Base-by-base conservation (phyloP, 2,329 filamentous ascomycete genomes). In the Elsinoe australis region DNA sequence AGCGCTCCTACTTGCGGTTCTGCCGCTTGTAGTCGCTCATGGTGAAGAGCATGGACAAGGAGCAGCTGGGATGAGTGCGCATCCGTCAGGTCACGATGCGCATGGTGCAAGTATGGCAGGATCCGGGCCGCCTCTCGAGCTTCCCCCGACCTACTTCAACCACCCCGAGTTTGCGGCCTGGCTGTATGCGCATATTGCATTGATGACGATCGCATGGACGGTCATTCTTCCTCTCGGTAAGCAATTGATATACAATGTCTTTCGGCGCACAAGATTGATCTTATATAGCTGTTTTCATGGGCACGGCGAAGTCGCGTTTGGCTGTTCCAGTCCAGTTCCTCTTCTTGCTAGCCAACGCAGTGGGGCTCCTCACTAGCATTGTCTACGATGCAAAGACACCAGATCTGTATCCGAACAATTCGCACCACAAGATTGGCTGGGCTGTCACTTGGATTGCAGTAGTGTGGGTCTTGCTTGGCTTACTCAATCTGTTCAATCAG, bases 391-490 rank as follows among this genome's bases (percentile, higher is more conserved):
- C 76, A 50, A 80, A 77, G 54, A 94, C 87, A 0, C 87, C 88
- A 1, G 86, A 95, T 60, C 70, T 95, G 17, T 95, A 95, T 62
- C 80, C 81, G 24, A 82, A 85, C 61, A 94, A 94, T 61, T 78
- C 83, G n/a, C 89, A 95, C 64, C 82, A 88, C 69, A 88, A 85
- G 64, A 75, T 90, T 34, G 88, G 88, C 48, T 96, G 90, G 90
- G 72, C 86, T 33, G 74, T 83, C 22, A 90, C 84, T 2, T 84
- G 79, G 72, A 71, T 89, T 3, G 73, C 85, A 8, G 73, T 73
- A 46, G 79, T 75, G 0, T 90, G 95, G 68, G 74, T 83, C 12
- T 58, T 83, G 31, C 70, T 48, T 94, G 61, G 78, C 79, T 41
- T 62, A 87, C 48, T 67, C 87, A 38, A 80, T 80, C 46, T 49